Evolutionary conservation across 306 rosid genomes (phyloP), one percentile per base, ranked within the genome.

Genomic region (Malus sylvestris): DNA sequence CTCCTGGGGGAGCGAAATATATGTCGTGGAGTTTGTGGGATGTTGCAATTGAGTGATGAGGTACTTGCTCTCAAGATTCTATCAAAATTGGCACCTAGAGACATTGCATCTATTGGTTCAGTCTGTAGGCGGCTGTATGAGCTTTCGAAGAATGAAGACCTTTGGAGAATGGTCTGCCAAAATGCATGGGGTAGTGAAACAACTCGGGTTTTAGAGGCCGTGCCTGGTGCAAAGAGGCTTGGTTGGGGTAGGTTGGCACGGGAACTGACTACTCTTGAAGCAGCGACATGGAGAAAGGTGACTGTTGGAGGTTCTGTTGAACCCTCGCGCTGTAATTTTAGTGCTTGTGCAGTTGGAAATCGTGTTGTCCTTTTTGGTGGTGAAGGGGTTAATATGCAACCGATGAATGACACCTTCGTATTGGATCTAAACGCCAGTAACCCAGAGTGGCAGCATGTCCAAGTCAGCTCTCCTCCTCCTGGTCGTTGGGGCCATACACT

Each of bases 401-500:
- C 99, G 4, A 96, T 96, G 99, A 96, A 96, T 71, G 99, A 96
- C 81, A 96, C 99, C 49, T 96, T 96, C 30, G 93, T 96, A 71
- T 83, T 96, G 80, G 99, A 96, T 82, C 88, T 96, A 76, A 92
- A 89, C 83, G 81, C 97, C 60, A 89, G 87, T 79, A 92, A 88
- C 73, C 99, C 99, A 0, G 99, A 92, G 81, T 96, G 99, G 99
- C 93, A 92, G 78, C 97, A 91, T 62, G 97, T 96, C 71, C 97
- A 92, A 72, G 99, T 96, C 80, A 92, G 97, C 85, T 96, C 99
- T 61, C 99, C 99, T 76, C 99, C 99, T 60, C 99, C 97, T 33
- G 99, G 99, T 71, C 95, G 99, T 32, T 96, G 99, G 98, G 98
- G 98, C 67, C 99, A 96, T 79, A 96, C 99, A 67, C 92, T 96